These are phyloP conservation scores for Lentinula edodes DNA, from an alignment of 768 basidiomycete genomes.

Conservation along the genomic window DNA sequence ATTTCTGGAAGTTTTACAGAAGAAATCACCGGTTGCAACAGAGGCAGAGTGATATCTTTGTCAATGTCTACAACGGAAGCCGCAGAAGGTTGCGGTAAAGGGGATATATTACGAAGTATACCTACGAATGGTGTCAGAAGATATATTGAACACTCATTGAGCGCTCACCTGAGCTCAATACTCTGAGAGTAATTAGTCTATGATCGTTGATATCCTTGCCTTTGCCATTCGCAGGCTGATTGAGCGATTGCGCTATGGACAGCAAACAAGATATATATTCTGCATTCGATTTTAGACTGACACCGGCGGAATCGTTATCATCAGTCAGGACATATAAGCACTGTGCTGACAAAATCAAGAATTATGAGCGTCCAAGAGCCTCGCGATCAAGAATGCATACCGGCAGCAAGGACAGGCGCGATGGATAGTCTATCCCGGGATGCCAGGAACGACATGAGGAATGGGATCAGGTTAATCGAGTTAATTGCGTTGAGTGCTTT, in stretches of 20 bases:
- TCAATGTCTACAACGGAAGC: conserved; percentile 64
- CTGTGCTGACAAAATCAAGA: conserved; percentile 51
- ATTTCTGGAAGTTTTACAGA: conserved; percentile 50
- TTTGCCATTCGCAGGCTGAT: conserved; percentile 26
- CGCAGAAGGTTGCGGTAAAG: conserved; percentile 63
- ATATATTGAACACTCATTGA: not conserved
- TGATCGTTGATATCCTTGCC: conserved; percentile 41
- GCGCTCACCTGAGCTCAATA: conserved; percentile 62
- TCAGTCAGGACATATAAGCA: conserved; percentile 91
- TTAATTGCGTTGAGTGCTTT: conserved; percentile 89
- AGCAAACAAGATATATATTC: conserved; percentile 62
- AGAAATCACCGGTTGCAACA: conserved; percentile 61
- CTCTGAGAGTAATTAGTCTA: conserved; percentile 46
- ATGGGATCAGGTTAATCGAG: conserved; percentile 68
- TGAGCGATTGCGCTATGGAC: conserved; percentile 44
- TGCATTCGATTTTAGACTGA: conserved; percentile 57
- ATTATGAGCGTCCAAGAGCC: not conserved
- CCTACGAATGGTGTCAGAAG: conserved; percentile 32
- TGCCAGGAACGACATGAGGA: conserved; percentile 86
- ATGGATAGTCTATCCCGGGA: conserved; percentile 64
- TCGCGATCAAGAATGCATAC: conserved; percentile 31
- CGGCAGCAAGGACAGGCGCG: conserved; percentile 73
- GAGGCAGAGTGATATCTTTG: conserved; percentile 65
- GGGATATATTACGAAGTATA: conserved; percentile 70
- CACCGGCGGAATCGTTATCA: conserved; percentile 74